A percentile compares a stretch with the other conserved stretches of the same genome.
These are phyloP conservation scores for Diplosphaera chodatii DNA, from an alignment of 139 green algal species.

Conservation along the genomic window DNA sequence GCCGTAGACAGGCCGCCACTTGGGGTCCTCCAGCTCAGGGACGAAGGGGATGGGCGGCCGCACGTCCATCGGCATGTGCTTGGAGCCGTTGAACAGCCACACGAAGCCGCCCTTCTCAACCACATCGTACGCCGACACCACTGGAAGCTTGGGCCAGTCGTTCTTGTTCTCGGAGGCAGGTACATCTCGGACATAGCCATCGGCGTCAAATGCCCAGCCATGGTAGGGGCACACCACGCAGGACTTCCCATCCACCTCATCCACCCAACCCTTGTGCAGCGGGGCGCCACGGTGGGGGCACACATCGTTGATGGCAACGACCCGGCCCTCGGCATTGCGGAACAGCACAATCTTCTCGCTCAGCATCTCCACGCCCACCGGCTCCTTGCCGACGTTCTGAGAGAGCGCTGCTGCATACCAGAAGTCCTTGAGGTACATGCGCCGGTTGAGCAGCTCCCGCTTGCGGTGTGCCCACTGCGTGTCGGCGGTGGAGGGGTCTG, in stretches of 20 bases:
- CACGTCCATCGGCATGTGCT: constrained; percentile 52
- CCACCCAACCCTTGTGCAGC: constrained; percentile 32
- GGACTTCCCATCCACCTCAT: constrained; percentile 27
- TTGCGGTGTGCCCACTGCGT: background rate
- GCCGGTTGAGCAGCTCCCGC: too few relatives aligned
- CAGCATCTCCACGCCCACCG: constrained; percentile 63
- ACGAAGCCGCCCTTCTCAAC: constrained; percentile 71
- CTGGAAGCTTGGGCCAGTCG: too few relatives aligned
- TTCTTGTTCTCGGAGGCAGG: too few relatives aligned
- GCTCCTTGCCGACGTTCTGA: constrained; percentile 17
- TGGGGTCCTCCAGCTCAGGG: constrained; percentile 64
- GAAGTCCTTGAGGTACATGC: too few relatives aligned
- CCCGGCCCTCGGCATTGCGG: constrained; percentile 36
- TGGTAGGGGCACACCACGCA: constrained; percentile 67
- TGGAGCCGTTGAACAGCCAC: constrained; percentile 73
- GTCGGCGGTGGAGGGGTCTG: too few relatives aligned
- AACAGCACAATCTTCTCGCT: constrained; percentile 66
- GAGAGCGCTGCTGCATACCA: too few relatives aligned
- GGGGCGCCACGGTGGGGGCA: constrained; percentile 72
- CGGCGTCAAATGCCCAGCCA: constrained; percentile 68
- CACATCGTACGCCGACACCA: constrained; percentile 57
- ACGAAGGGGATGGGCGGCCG: constrained; percentile 64
- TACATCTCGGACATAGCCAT: constrained; percentile 42
- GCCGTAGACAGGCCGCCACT: constrained; percentile 55
- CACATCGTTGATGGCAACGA: constrained; percentile 56